Conservation (phyloP, 2,329 filamentous ascomycete genomes). For the Phialemonium atrogriseum region DNA sequence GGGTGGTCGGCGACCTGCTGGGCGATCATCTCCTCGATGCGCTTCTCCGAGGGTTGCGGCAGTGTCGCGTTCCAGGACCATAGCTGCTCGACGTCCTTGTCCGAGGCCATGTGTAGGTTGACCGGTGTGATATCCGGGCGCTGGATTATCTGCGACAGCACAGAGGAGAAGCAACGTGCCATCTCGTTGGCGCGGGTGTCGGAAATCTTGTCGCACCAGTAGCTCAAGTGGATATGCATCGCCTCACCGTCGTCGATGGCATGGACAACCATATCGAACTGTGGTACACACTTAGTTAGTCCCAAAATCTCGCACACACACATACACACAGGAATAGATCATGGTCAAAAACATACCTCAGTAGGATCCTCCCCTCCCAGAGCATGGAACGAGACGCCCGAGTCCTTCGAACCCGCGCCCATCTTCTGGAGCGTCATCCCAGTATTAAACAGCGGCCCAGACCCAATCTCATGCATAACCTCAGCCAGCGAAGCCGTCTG, state of each 20-base stretch:
- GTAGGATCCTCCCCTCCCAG: constrained; percentile 7
- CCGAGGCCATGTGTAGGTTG: no score
- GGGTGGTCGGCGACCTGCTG: constrained; percentile 10
- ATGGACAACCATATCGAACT: constrained; percentile 7
- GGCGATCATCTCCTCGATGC: constrained; percentile 5
- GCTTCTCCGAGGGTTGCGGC: constrained; percentile 1
- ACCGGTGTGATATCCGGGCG: constrained; percentile 2
- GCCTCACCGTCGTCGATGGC: constrained; percentile 4
- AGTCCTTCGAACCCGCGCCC: background rate
- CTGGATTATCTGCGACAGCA: constrained; percentile 4
- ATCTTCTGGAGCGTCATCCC: constrained; percentile 8
- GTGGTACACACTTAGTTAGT: no score
- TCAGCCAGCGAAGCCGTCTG: constrained; percentile 7
- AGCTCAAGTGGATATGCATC: constrained; percentile 4
- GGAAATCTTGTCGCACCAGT: constrained; percentile 6
- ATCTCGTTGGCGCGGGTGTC: no score
- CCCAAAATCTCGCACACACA: no score
- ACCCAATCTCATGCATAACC: constrained; percentile 8
- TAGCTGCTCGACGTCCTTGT: constrained; percentile 5
- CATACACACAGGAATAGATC: no score
- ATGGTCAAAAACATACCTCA: no score
- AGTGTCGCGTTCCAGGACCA: constrained; percentile 6
- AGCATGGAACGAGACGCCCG: constrained; percentile 1
- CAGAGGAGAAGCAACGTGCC: no score
- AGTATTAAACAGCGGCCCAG: constrained; percentile 8